Conservation (phyloP, 257 asterid species). For the Plantago elongata region DNA sequence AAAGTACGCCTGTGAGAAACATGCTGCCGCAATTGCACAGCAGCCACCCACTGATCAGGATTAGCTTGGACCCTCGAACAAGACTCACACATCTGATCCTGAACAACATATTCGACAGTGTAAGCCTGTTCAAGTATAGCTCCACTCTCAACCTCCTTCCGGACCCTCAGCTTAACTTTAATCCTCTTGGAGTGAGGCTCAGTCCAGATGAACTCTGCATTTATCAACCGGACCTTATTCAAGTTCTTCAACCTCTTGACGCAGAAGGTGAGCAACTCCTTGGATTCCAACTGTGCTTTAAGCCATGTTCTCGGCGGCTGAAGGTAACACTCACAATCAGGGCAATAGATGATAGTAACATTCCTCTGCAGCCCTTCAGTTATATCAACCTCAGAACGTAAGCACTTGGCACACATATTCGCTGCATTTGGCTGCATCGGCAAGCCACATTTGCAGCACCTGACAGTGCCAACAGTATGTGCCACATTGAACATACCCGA, state of each 20-base stretch:
- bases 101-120: conserved; percentile 22
- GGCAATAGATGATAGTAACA: conserved; percentile 8
- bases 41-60: conserved; percentile 30
- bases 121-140: conserved; percentile 20
- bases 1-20: conserved; percentile 52
- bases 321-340: conserved; percentile 13
- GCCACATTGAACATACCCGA: neutral
- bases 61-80: conserved; percentile 23
- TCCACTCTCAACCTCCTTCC: conserved; percentile 18
- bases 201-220: neutral
- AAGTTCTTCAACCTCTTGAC: conserved; percentile 2
- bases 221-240: neutral
- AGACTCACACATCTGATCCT: conserved; percentile 25
- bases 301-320: conserved; percentile 19
- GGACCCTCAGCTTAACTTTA: conserved; percentile 19
- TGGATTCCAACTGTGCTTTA: conserved; percentile 19
- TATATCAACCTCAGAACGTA: neutral
- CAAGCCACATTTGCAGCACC: neutral
- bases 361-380: neutral
- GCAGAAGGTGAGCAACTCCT: conserved; percentile 8
- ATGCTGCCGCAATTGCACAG: conserved; percentile 49
- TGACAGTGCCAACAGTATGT: neutral
- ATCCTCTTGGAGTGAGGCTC: conserved; percentile 20
- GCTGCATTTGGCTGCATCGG: neutral
- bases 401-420: neutral